Conservation (phyloP, 116 monocot genomes). For the Thalassia testudinum region DNA sequence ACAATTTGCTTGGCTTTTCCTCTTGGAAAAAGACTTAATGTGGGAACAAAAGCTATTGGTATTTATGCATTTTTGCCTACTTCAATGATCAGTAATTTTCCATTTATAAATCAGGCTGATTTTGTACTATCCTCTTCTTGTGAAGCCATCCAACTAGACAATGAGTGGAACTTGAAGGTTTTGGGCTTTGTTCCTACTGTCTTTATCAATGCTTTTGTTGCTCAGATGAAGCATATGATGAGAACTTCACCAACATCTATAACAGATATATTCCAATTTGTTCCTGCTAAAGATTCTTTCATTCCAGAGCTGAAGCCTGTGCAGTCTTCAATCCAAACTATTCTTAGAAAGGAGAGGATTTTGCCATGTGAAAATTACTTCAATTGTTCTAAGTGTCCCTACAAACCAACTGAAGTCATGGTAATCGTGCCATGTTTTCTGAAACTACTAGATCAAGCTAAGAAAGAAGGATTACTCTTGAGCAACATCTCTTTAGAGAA, state of each 20-base stretch:
- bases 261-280: slow-evolving; percentile 12
- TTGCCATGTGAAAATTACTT: slow-evolving; percentile 21
- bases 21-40: slow-evolving; percentile 12
- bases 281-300: slow-evolving; percentile 13
- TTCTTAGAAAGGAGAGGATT: slow-evolving; percentile 8
- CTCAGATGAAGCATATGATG: slow-evolving; percentile 8
- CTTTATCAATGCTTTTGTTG: slow-evolving; percentile 26
- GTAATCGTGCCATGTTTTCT: slow-evolving; percentile 13
- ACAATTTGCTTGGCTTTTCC: slow-evolving; percentile 37
- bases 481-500: slow-evolving; percentile 7
- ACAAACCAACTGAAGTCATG: slow-evolving; percentile 12
- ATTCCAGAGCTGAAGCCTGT: slow-evolving; percentile 10
- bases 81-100: slow-evolving; percentile 26
- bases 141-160: slow-evolving; percentile 22
- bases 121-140: slow-evolving; percentile 25
- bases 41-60: slow-evolving; percentile 9
- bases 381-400: slow-evolving; percentile 8
- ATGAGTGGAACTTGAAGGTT: slow-evolving; percentile 32
- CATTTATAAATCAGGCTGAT: slow-evolving; percentile 50
- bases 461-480: slow-evolving; percentile 8
- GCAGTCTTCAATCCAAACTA: slow-evolving; percentile 12
- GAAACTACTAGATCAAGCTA: slow-evolving; percentile 11
- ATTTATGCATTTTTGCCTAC: slow-evolving; percentile 33
- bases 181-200: slow-evolving; percentile 25
- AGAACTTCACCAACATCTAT: slow-evolving; percentile 1